Evolutionary conservation across 768 basidiomycete genomes (phyloP), one percentile per base, ranked within the genome.

Genomic region (Chalciporus chontae): DNA sequence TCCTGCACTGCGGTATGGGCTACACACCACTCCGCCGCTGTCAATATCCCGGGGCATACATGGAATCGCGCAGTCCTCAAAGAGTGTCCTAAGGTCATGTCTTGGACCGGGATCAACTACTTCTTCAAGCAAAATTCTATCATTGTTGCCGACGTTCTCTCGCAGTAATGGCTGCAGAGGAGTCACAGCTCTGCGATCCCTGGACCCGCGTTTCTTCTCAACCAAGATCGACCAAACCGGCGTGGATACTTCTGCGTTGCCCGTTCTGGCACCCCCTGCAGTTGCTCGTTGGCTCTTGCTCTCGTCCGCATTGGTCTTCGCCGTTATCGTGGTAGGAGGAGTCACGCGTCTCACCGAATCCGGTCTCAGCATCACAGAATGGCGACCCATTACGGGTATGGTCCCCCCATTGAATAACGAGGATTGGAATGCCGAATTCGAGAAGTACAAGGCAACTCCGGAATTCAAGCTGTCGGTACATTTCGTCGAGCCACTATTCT

Each of bases 271-370:
- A 4, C 71, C 84, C 6, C 84, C 83, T 0, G 71, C 79, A 6
- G 88, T 95, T 10, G 88, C 85, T 7, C 74, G 78, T 51, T 97
- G 95, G 93, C 80, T 99, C 15, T 76, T 94, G 61, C 65, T 79
- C 44, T 94, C 92, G 14, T 88, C 93, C 0, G 81, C 80, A 5
- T 73, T 99, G 27, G 92, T 95, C 19, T 87, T 98, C 56, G 85
- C 84, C 17, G 90, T 99, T 64, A 84, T 98, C 59, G 86, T 98
- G 46, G 90, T 99, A 5, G 96, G 96, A 24, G 96, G 95, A 8
- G 80, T 99, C 51, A 99, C 96, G 3, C 87, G 96, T 38, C 79
- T 99, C 51, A 99, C 96, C 2, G 96, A 99, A 70, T 95, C 93
- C 14, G 96, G 96, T 13, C 73, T 99, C 52, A 94, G 92, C 66